These are phyloP conservation scores for Dothideomycetidae sp. DNA, from an alignment of 2,329 filamentous ascomycete genomes.

Conservation along the genomic window DNA sequence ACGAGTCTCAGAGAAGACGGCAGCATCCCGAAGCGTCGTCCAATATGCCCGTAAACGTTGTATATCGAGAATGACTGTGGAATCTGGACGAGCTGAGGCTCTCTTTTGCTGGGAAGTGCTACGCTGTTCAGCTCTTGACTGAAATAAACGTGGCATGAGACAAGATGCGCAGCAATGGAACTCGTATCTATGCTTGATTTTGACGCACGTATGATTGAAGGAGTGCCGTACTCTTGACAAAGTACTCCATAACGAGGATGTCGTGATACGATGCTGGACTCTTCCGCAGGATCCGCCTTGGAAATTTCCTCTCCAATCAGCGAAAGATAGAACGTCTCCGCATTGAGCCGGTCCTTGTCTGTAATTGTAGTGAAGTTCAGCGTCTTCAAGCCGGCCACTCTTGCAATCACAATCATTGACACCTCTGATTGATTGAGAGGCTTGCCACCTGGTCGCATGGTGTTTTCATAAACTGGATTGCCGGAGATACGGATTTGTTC, in stretches of 20 bases:
- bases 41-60: conserved; percentile 62
- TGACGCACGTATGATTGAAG: conserved; percentile 40
- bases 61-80: conserved; percentile 72
- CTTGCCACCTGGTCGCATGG: conserved; percentile 28
- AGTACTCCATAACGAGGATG: conserved; percentile 64
- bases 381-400: conserved; percentile 50
- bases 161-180: conserved; percentile 66
- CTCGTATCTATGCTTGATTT: conserved; percentile 46
- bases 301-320: conserved; percentile 65
- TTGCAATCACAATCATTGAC: conserved; percentile 76
- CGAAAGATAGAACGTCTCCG: conserved; percentile 85
- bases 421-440: conserved; percentile 54
- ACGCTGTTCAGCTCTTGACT: conserved; percentile 11
- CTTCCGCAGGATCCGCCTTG: conserved; percentile 40
- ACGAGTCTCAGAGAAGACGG: conserved; percentile 54
- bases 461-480: conserved; percentile 65
- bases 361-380: conserved; percentile 63
- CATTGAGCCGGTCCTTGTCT: conserved; percentile 62
- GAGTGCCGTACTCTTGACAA: conserved; percentile 62
- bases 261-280: conserved; percentile 38
- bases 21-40: conserved; percentile 49
- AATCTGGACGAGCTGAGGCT: conserved; percentile 33
- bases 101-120: conserved; percentile 13
- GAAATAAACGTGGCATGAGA: conserved; percentile 48
- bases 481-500: conserved; percentile 63